Evolutionary conservation across 306 rosid genomes (phyloP), one percentile per base, ranked within the genome.

Genomic region (Prunus davidiana): DNA sequence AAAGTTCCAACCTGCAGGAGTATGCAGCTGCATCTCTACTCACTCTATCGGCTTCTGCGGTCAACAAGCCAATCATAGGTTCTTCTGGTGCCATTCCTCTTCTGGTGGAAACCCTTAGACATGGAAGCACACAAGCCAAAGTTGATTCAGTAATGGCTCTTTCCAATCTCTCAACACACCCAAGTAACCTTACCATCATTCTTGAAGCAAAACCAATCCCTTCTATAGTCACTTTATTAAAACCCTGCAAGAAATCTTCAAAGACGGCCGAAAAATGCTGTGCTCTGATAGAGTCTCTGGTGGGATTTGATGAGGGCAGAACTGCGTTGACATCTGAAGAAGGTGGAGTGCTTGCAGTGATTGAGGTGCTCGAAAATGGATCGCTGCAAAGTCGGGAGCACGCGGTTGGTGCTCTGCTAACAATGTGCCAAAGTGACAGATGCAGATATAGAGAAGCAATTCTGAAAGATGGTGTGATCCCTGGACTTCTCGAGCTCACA

Each of bases 61-160:
- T 83, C 77, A 95, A 91, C 82, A 95, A 92, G 82, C 96, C 97
- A 43, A 77, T 95, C 52, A 92, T 95, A 9, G 82, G 92, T 80
- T 88, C 90, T 76, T 86, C 86, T 19, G 93, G 97, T 5, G 96
- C 97, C 77, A 88, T 92, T 79, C 99, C 98, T 74, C 96, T 86
- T 71, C 98, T 95, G 9, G 97, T 91, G 12, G 86, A 92, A 56
- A 84, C 88, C 75, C 97, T 95, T 32, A 79, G 84, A 81, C 67
- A 82, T 41, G 97, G 97, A 82, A 87, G 87, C 85, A 82, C 90
- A 41, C 97, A 92, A 83, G 97, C 97, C 41, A 90, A 84, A 82
- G 91, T 93, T 24, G 99, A 95, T 78, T 88, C 99, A 50, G 92
- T 91, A 27, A 95, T 88, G 99, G 97, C 98, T 74, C 99, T 95